phyloP scores from a whole-genome alignment of 495 filamentous ascomycete genomes.

The Collariella sp. region DNA sequence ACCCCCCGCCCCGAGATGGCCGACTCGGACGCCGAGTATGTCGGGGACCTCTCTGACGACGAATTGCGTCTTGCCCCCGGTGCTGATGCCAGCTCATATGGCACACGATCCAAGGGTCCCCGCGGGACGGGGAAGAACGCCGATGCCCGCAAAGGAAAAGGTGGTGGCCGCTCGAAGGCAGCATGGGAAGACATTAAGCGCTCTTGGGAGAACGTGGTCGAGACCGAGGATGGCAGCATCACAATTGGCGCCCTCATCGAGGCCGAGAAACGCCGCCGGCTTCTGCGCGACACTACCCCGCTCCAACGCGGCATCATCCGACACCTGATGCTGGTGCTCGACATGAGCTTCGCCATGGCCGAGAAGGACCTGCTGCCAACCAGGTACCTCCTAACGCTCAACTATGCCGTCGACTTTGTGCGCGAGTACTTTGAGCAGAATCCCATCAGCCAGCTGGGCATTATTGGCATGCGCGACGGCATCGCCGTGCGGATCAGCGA shows the following conservation, averaged over 20 bases:
- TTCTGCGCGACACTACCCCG: conserved; percentile 86
- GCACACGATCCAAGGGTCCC: conserved; percentile 17
- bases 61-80: conserved; percentile 47
- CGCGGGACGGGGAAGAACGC: conserved; percentile 13
- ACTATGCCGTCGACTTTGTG: conserved; percentile 81
- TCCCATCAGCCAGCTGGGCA: conserved; percentile 90
- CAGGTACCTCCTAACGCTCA: conserved; percentile 70
- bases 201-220: conserved; percentile 40
- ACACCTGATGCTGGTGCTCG: conserved; percentile 84
- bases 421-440: conserved; percentile 97
- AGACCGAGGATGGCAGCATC: conserved; percentile 36
- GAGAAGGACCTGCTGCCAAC: conserved; percentile 92
- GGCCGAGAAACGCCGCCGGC: conserved; percentile 40
- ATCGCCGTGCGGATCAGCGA: conserved; percentile 77
- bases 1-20: conserved; percentile 42
- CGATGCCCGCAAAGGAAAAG: conserved; percentile 26
- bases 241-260: conserved; percentile 32
- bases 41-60: conserved; percentile 65
- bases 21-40: conserved; percentile 77
- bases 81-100: conserved; percentile 10
- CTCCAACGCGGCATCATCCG: conserved; percentile 94
- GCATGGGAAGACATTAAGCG: conserved; percentile 43
- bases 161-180: conserved; percentile 26
- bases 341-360: conserved; percentile 85
- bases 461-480: conserved; percentile 87